Conservation (phyloP, 148 eudicot species). For the Rhododendron henanense region DNA sequence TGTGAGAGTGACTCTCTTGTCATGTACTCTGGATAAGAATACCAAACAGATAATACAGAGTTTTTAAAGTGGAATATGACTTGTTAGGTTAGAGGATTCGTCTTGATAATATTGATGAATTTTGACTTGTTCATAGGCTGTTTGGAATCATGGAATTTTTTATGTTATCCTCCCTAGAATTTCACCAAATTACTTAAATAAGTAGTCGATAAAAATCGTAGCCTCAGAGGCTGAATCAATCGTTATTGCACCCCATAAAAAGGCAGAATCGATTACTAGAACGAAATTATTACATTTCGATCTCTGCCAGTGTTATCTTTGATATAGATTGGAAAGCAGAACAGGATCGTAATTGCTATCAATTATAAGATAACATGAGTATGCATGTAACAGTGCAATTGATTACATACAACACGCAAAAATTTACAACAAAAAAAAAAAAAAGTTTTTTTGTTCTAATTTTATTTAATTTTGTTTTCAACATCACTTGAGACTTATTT, state of each 20-base stretch:
- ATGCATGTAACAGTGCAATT: not conserved
- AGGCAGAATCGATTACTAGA: not conserved
- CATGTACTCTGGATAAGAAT: constrained; percentile 17
- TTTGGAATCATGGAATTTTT: constrained; percentile 7
- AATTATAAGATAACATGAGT: not conserved
- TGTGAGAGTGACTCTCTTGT: constrained; percentile 31
- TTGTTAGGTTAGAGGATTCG: constrained; percentile 9
- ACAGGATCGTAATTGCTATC: not conserved
- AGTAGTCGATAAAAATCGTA: not conserved
- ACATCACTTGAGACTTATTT: not conserved
- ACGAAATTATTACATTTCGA: not conserved
- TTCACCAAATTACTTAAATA: not conserved
- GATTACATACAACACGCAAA: not conserved
- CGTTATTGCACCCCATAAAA: not conserved
- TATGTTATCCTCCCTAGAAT: not conserved
- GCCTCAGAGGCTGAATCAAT: not conserved
- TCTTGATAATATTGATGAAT: not conserved
- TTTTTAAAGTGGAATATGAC: constrained; percentile 15
- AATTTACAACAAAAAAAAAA: not conserved
- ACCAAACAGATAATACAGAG: not conserved
- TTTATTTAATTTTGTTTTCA: not conserved
- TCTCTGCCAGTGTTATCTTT: not conserved
- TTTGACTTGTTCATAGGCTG: not conserved
- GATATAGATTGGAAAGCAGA: not conserved
- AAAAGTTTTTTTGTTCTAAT: not conserved